Evolutionary conservation across 148 eudicot genomes (phyloP).

Genomic region (Rhododendron simsii): DNA sequence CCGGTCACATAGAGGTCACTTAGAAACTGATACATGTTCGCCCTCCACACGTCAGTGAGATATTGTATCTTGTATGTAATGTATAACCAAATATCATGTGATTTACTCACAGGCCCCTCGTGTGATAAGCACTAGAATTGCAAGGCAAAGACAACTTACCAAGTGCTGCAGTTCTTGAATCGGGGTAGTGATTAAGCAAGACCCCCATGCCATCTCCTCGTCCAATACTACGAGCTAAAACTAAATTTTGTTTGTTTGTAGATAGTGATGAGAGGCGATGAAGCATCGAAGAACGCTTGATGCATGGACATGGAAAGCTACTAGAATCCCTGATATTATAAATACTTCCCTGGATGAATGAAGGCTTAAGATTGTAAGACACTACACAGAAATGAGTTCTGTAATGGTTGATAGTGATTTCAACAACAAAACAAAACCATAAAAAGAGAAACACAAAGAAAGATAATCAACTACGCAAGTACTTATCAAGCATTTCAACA

Average conservation of each 20-base stretch:
- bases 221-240: slow-evolving; percentile 9
- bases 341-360: slow-evolving; percentile 1
- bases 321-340: slow-evolving; percentile 1
- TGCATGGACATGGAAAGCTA: slow-evolving; percentile 7
- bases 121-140: background rate
- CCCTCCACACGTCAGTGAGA: background rate
- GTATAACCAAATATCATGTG: background rate
- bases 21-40: background rate
- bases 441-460: background rate
- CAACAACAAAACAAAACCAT: background rate
- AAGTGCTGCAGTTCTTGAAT: background rate
- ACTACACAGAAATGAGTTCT: background rate
- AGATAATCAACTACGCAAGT: background rate
- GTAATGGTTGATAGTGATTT: background rate
- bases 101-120: background rate
- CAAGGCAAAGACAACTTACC: slow-evolving; percentile 12
- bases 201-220: background rate
- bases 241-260: slow-evolving; percentile 6
- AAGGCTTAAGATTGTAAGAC: background rate
- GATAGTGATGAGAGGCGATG: slow-evolving; percentile 7
- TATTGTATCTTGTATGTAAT: background rate
- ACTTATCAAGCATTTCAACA: background rate
- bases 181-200: background rate
- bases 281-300: slow-evolving; percentile 7
- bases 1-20: background rate